A percentile compares a stretch with the other conserved stretches of the same genome.
Conservation (phyloP, 345 rosid species). For the Orychophragmus violaceus region DNA sequence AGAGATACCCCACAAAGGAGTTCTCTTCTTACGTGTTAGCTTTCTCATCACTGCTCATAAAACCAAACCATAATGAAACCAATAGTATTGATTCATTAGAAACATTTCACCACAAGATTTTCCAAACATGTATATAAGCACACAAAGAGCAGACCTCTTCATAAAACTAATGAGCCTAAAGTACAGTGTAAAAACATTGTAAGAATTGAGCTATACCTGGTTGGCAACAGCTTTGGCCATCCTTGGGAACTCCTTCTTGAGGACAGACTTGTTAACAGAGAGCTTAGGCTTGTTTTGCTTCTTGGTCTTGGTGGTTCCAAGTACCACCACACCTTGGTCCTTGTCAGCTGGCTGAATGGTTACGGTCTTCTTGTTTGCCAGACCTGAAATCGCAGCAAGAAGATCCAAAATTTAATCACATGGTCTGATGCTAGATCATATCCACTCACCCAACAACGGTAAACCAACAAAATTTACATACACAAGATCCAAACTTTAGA, state of each 20-base stretch:
- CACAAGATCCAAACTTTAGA: not conserved
- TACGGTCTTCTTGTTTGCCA: constrained; percentile 58
- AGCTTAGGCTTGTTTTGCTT: constrained; percentile 59
- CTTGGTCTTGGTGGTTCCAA: constrained; percentile 61
- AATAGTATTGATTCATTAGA: not conserved
- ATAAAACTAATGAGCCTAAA: no score
- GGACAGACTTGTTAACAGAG: constrained; percentile 51
- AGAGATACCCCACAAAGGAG: constrained; percentile 3
- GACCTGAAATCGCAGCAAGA: constrained; percentile 25
- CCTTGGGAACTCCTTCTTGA: constrained; percentile 63
- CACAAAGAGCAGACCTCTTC: no score
- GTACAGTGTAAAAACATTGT: no score
- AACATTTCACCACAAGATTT: not conserved
- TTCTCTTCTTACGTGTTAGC: constrained; percentile 34
- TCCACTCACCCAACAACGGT: not conserved
- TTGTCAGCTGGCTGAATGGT: constrained; percentile 45
- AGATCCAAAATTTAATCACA: not conserved
- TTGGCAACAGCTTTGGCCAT: constrained; percentile 65
- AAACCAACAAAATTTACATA: not conserved
- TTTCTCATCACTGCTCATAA: constrained; percentile 6
- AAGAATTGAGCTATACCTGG: constrained; percentile 45
- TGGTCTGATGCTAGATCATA: not conserved
- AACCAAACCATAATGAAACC: not conserved
- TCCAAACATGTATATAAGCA: not conserved
- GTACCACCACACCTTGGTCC: constrained; percentile 44